Base-by-base conservation (phyloP, 2,329 filamentous ascomycete genomes). In the Ascochyta koolunga region DNA sequence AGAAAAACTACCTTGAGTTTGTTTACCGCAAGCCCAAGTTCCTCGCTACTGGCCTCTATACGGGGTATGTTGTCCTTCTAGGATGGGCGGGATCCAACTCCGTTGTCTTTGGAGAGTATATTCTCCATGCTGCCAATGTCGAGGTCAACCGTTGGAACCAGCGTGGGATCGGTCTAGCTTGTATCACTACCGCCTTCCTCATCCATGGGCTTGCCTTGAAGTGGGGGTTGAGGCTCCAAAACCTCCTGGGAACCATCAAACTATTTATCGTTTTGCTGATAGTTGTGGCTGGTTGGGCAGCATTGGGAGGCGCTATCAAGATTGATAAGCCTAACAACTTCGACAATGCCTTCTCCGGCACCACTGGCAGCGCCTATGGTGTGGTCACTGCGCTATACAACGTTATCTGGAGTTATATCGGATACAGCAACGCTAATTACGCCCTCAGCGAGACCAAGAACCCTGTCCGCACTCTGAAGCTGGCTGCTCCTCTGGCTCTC, bases 331-430 rank as follows among this genome's bases (percentile, higher is more conserved):
- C 84, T 5, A 73, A 86, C 67, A 89, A 86, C 76, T 88, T 89
- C 66, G 72, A 74, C 59, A 80, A 86, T 54, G 82, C 85, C 9
- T 90, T 89, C 58, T 80, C 82, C 40, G 87, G 87, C 8, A 89
- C 87, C 5, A 87, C 84, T 0, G 83, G 84, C 7, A 86, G 82
- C 61, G 82, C 85, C 1, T 89, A 89, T 59, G 85, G 85, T 41
- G 80, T 88, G 29, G 86, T 88, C n/a, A 89, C 84, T 1, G 86
- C 87, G 0, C 75, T 90, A 0, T 89, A 88, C 78, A 89, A 89
- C 62, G 86, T 89, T 58, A 86, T 89, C 64, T 89, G 86, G 82
- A 86, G 82, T 56, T 90, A 86, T 64, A 82, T 87, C 60, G 87
- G 87, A 21, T 88, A 87, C 78, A 83, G 80, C 75, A 89, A 88